A percentile compares a stretch with the other conserved stretches of the same genome.
phyloP scores from a whole-genome alignment of 1,139 yeast genomes.

The Yamadazyma oceani region DNA sequence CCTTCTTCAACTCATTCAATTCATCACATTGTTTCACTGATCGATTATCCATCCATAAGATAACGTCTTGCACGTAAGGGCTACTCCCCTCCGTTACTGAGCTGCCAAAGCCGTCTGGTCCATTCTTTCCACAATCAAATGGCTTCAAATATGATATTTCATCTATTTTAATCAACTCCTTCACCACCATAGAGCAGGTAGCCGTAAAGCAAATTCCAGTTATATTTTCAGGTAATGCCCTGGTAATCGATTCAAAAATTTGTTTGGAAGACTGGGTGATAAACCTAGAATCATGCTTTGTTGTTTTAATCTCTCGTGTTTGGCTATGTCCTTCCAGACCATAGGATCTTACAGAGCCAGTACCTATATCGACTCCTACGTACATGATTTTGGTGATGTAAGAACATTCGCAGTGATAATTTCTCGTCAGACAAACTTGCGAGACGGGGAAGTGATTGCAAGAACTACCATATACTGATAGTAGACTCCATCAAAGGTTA shows the following conservation, averaged over 20 bases:
- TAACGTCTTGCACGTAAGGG: conserved; percentile 35
- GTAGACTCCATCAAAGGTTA: no score
- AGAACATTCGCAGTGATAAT: no score
- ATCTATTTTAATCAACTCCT: conserved; percentile 13
- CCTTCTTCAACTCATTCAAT: conserved; percentile 26
- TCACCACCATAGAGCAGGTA: conserved; percentile 55
- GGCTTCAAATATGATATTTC: conserved; percentile 24
- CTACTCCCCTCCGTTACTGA: no score
- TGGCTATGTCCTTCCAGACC: conserved; percentile 9
- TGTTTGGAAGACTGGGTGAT: conserved; percentile 47
- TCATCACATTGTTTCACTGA: conserved; percentile 31
- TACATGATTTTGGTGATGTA: no score
- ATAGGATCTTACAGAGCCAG: conserved; percentile 44
- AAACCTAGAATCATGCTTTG: conserved; percentile 12
- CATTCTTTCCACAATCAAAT: conserved; percentile 26
- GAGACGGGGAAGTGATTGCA: no score
- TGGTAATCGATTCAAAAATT: conserved; percentile 21
- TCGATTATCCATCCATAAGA: conserved; percentile 63
- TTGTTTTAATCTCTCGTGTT: conserved; percentile 15
- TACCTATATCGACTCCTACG: conserved; percentile 57
- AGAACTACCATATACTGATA: no score
- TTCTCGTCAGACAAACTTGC: not conserved
- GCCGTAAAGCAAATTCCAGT: conserved; percentile 38
- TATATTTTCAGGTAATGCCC: conserved; percentile 13
- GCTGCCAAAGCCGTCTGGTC: no score